Evolutionary conservation across 2,329 filamentous ascomycete species (phyloP).

Genomic region (Colletotrichum destructivum): DNA sequence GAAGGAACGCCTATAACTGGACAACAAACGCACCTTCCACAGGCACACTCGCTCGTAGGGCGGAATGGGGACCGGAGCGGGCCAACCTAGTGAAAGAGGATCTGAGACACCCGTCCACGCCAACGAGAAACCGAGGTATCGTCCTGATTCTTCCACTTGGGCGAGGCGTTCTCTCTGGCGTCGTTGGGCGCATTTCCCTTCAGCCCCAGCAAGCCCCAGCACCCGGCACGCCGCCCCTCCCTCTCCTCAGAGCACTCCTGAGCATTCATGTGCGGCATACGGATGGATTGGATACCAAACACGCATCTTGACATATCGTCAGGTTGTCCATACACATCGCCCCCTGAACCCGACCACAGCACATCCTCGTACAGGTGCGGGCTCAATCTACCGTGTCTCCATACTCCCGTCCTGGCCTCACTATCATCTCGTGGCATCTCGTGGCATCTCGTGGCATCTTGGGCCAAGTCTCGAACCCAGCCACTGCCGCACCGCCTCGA

Average conservation of each 20-base stretch:
- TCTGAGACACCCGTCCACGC: conserved; percentile 6
- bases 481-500: conserved; percentile 16
- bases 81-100: conserved; percentile 12
- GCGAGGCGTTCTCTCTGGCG: conserved; percentile 34
- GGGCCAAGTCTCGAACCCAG: not conserved
- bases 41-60: conserved; percentile 37
- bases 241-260: not conserved
- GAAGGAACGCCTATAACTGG: conserved; percentile 25
- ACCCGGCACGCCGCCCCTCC: no score
- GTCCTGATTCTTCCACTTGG: conserved; percentile 33
- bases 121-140: conserved; percentile 11
- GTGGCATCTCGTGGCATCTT: conserved; percentile 10
- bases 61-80: conserved; percentile 19
- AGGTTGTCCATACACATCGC: not conserved
- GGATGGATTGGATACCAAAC: not conserved
- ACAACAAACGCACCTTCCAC: not conserved
- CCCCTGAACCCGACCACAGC: not conserved
- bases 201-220: conserved; percentile 30
- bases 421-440: conserved; percentile 11
- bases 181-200: conserved; percentile 38
- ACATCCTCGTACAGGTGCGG: conserved; percentile 2
- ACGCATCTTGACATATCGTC: not conserved
- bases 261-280: not conserved
- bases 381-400: conserved; percentile 7
- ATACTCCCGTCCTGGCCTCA: not conserved